Conservation (phyloP, 83 land plant genomes). For the Picea engelmannii region DNA sequence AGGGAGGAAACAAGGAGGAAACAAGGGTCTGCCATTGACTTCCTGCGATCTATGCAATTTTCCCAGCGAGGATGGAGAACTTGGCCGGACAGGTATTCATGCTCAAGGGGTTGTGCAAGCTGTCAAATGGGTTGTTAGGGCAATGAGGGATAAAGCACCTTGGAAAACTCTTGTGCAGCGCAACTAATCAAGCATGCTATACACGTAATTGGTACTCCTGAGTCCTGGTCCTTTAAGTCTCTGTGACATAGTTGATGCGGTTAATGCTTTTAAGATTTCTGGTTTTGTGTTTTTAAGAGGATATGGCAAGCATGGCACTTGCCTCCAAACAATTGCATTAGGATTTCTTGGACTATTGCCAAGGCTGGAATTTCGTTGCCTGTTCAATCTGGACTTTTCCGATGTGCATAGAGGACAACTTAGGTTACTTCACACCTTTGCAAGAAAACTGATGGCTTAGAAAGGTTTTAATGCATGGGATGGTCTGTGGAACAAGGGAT, state of each 20-base stretch:
- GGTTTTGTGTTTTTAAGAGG: neutral
- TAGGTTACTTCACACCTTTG: no score
- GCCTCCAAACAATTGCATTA: no score
- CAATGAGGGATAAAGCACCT: neutral
- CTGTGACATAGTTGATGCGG: neutral
- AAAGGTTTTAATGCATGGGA: no score
- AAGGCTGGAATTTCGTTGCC: no score
- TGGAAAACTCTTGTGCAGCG: neutral
- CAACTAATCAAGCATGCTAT: neutral
- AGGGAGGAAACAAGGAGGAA: neutral
- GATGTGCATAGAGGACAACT: no score
- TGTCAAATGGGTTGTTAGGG: neutral
- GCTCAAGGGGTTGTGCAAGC: neutral
- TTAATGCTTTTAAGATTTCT: neutral
- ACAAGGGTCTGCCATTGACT: neutral
- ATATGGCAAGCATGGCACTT: no score
- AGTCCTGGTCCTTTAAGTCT: neutral
- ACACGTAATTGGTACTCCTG: neutral
- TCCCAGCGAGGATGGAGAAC: neutral
- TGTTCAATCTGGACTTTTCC: no score
- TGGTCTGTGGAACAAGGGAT: no score
- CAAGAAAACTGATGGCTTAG: no score
- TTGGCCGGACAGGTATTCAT: neutral
- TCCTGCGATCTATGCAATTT: neutral
- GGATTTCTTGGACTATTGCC: no score